These are phyloP conservation scores for Entomortierella parvispora DNA, from an alignment of 192 early-diverging fungal genomes.

Conservation along the genomic window DNA sequence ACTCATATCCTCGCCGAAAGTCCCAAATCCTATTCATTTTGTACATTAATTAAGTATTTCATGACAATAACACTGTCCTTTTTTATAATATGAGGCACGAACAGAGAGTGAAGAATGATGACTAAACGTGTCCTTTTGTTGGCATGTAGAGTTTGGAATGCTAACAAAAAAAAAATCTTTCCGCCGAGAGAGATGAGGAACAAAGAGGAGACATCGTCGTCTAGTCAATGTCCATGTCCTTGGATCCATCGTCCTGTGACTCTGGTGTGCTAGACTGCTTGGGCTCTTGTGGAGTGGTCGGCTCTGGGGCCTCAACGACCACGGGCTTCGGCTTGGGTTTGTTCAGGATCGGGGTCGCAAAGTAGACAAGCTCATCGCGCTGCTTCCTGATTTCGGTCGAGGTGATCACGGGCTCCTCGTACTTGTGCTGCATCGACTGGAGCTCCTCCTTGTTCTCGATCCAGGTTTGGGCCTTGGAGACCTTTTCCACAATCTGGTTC, in stretches of 20 bases:
- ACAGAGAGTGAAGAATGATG: no score
- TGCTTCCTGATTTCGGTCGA: slow-evolving; percentile 80
- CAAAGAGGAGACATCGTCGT: no score
- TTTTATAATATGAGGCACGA: no score
- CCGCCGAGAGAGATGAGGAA: no score
- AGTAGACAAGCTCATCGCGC: slow-evolving; percentile 72
- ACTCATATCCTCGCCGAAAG: no score
- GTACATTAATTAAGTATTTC: no score
- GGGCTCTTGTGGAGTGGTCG: neutral
- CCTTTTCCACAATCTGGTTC: slow-evolving; percentile 82
- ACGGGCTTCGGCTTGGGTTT: slow-evolving; percentile 90
- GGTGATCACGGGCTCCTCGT: slow-evolving; percentile 76
- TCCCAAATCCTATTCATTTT: no score
- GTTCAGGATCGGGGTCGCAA: slow-evolving; percentile 84
- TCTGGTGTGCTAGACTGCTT: neutral
- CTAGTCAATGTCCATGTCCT: slow-evolving; percentile 18
- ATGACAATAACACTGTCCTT: no score
- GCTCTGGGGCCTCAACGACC: slow-evolving; percentile 16
- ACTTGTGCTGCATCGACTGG: slow-evolving; percentile 80
- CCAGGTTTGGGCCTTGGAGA: slow-evolving; percentile 85
- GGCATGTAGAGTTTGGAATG: no score
- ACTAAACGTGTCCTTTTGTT: no score
- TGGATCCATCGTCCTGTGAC: slow-evolving; percentile 11
- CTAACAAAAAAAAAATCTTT: no score
- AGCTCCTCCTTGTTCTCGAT: slow-evolving; percentile 83